phyloP scores from a whole-genome alignment of 345 rosid species.

The Ceriops decandra region DNA sequence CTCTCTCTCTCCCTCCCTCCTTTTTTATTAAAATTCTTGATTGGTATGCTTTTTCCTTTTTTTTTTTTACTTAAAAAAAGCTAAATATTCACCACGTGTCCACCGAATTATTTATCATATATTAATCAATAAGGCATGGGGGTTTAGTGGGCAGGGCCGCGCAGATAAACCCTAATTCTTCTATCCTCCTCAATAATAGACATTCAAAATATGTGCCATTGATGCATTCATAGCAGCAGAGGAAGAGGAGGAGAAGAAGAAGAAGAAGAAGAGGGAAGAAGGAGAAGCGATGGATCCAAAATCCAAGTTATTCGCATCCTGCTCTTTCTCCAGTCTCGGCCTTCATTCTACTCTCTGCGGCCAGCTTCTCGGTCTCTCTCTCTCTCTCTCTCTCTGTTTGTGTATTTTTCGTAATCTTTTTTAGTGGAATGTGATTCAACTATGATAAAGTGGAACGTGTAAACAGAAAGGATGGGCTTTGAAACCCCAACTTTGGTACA shows the following conservation, averaged over 20 bases:
- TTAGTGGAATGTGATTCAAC: background rate
- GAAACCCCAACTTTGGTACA: slow-evolving; percentile 80
- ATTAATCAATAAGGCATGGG: no score
- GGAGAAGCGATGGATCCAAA: slow-evolving; percentile 7
- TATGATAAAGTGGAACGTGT: background rate
- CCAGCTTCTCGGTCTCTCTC: slow-evolving; percentile 50
- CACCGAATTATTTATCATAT: no score
- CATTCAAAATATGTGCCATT: no score
- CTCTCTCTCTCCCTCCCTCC: no score
- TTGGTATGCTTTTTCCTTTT: no score
- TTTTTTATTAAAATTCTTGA: no score
- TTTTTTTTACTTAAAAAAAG: no score
- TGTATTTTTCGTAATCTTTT: background rate
- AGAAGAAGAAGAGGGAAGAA: slow-evolving; percentile 9
- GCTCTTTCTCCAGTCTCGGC: slow-evolving; percentile 70
- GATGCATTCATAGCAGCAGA: background rate
- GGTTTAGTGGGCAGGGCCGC: no score
- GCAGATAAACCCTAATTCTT: no score
- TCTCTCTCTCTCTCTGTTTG: background rate
- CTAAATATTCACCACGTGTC: no score
- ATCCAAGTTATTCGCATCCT: slow-evolving; percentile 49
- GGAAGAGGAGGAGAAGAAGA: background rate
- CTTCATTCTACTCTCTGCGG: slow-evolving; percentile 50
- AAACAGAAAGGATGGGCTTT: slow-evolving; percentile 76
- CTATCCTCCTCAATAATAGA: no score